A percentile compares a stretch with the other conserved stretches of the same genome.
phyloP scores from a whole-genome alignment of 2,329 filamentous ascomycete genomes.

The Fusarium armeniacum region DNA sequence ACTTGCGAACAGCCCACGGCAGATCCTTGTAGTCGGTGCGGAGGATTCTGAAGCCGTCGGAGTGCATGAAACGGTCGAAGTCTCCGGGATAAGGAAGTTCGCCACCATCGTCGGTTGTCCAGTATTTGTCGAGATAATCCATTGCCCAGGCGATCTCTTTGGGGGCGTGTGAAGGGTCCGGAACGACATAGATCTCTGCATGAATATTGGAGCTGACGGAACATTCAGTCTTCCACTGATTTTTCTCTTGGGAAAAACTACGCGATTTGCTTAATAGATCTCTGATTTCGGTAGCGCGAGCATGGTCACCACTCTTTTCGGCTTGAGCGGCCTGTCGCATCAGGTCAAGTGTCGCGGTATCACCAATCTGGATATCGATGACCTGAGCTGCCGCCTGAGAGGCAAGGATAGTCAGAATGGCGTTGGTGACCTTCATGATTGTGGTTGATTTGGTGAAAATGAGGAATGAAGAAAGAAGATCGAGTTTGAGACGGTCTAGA shows the following conservation, averaged over 20 bases:
- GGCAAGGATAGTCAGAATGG: conserved; percentile 14
- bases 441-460: neutral
- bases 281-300: conserved; percentile 10
- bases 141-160: conserved; percentile 31
- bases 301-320: conserved; percentile 8
- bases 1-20: conserved; percentile 36
- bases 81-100: conserved; percentile 37
- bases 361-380: conserved; percentile 30
- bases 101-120: conserved; percentile 28
- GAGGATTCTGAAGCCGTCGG: conserved; percentile 30
- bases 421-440: conserved; percentile 23
- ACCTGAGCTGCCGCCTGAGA: conserved; percentile 19
- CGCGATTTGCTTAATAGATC: neutral
- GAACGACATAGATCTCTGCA: conserved; percentile 29
- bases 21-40: conserved; percentile 26
- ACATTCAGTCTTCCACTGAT: conserved; percentile 25
- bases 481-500: neutral
- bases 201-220: conserved; percentile 18
- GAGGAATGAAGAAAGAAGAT: neutral
- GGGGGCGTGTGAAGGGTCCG: conserved; percentile 13
- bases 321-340: conserved; percentile 18
- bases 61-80: conserved; percentile 34
- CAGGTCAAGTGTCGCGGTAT: conserved; percentile 2
- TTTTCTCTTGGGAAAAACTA: neutral
- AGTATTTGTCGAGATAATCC: conserved; percentile 33